phyloP scores from a whole-genome alignment of 371 early-diverging fungal species.

The Paramicrosporidium saccamoebae region DNA sequence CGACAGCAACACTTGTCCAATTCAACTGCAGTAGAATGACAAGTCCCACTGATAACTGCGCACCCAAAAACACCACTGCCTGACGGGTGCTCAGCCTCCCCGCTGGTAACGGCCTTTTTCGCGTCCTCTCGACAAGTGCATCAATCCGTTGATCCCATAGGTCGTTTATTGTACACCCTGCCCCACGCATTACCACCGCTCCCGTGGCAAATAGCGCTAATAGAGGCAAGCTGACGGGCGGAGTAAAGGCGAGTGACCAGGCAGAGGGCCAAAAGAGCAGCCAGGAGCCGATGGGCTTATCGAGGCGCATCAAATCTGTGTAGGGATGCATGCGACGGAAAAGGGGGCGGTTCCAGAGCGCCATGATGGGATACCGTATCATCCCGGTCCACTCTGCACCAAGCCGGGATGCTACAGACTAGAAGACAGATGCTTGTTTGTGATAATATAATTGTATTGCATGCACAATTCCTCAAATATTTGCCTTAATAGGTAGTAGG shows the following conservation, averaged over 20 bases:
- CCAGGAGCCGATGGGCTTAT: conserved; percentile 73
- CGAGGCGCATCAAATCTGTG: conserved; percentile 33
- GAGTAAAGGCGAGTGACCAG: conserved; percentile 4
- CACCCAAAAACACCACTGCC: conserved; percentile 40
- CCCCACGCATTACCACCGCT: conserved; percentile 74
- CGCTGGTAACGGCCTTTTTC: conserved; percentile 44
- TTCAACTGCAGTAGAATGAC: conserved; percentile 36
- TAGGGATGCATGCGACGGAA: conserved; percentile 36
- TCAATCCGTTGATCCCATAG: conserved; percentile 75
- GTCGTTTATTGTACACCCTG: conserved; percentile 87
- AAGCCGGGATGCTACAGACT: no score
- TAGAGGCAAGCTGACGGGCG: conserved; percentile 3
- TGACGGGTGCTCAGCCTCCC: conserved; percentile 24
- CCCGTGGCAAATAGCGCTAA: conserved; percentile 55
- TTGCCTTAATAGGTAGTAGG: no score
- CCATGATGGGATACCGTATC: no score
- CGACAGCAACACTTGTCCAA: conserved; percentile 33
- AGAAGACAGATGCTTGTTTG: no score
- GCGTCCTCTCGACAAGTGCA: conserved; percentile 49
- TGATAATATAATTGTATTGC: no score
- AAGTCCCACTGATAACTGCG: conserved; percentile 42
- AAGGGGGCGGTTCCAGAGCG: no score
- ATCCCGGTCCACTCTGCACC: no score
- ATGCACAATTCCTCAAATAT: no score
- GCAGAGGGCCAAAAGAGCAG: conserved; percentile 61